These are phyloP conservation scores for Ilyonectria mors-panacis DNA, from an alignment of 2,329 filamentous ascomycete species.

Conservation along the genomic window DNA sequence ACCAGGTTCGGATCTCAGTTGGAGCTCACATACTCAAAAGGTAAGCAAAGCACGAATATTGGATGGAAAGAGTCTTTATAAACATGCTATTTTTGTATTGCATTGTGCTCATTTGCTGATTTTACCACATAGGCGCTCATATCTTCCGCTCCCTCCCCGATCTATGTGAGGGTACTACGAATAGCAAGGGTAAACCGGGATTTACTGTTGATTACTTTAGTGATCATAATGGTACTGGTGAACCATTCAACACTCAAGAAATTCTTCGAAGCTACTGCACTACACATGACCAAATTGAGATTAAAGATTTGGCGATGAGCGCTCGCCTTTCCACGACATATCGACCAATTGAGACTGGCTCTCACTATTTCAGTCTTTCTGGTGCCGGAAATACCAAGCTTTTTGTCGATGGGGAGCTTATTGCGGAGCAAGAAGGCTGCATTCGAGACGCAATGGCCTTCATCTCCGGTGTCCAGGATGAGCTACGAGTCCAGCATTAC, in stretches of 20 bases:
- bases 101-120: too few relatives aligned
- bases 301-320: too few relatives aligned
- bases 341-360: constrained; percentile 4
- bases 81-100: too few relatives aligned
- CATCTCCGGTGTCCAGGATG: constrained; percentile 5
- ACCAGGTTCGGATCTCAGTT: constrained; percentile 31
- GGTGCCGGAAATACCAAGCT: constrained; percentile 20
- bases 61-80: too few relatives aligned
- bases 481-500: constrained; percentile 2
- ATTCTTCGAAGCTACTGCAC: too few relatives aligned
- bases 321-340: not conserved
- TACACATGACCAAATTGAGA: not conserved
- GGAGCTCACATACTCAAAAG: constrained; percentile 40
- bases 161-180: too few relatives aligned
- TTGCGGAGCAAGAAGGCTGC: not conserved
- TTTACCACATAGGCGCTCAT: too few relatives aligned
- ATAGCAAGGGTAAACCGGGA: too few relatives aligned
- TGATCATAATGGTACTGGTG: too few relatives aligned
- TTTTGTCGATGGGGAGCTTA: constrained; percentile 2
- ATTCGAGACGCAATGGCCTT: constrained; percentile 21
- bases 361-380: constrained; percentile 21
- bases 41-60: not conserved
- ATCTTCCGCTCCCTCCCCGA: too few relatives aligned
- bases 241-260: too few relatives aligned
- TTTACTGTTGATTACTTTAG: too few relatives aligned